A percentile compares a stretch with the other conserved stretches of the same genome.
These are phyloP conservation scores for Angophora floribunda DNA, from an alignment of 345 rosid genomes.

Conservation along the genomic window DNA sequence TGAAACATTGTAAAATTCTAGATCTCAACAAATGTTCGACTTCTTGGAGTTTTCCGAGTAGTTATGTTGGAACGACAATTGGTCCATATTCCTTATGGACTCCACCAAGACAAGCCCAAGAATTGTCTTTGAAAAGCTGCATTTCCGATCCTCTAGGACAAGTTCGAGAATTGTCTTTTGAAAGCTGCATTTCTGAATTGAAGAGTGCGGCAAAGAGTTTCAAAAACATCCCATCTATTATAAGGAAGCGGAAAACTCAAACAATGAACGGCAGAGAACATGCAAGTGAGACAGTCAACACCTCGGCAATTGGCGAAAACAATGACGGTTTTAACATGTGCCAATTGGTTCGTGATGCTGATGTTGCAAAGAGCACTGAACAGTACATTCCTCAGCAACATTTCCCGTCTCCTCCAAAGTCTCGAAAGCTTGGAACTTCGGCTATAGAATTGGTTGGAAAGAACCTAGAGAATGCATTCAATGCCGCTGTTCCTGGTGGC, in stretches of 20 bases:
- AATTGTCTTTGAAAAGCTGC: not conserved
- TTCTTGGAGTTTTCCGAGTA: not conserved
- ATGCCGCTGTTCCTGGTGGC: not conserved
- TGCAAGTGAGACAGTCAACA: not conserved
- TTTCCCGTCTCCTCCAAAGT: slow-evolving; percentile 1
- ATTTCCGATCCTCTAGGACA: not conserved
- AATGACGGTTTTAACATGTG: not conserved
- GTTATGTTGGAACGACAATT: not conserved
- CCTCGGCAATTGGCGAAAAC: not conserved
- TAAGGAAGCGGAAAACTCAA: slow-evolving; percentile 13
- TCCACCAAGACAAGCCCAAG: not conserved
- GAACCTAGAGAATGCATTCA: slow-evolving; percentile 4
- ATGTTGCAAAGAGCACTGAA: not conserved
- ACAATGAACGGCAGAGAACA: not conserved
- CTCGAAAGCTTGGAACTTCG: not conserved
- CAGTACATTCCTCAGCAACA: not conserved
- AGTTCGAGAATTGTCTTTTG: not conserved
- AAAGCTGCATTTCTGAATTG: not conserved
- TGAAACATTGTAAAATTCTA: not conserved
- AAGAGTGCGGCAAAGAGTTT: slow-evolving; percentile 34
- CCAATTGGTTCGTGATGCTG: not conserved
- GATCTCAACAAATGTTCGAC: not conserved
- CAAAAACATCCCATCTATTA: slow-evolving; percentile 39
- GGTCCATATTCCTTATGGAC: not conserved
- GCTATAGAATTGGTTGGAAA: not conserved